Conservation (phyloP, 768 basidiomycete genomes). For the Suillus decipiens region DNA sequence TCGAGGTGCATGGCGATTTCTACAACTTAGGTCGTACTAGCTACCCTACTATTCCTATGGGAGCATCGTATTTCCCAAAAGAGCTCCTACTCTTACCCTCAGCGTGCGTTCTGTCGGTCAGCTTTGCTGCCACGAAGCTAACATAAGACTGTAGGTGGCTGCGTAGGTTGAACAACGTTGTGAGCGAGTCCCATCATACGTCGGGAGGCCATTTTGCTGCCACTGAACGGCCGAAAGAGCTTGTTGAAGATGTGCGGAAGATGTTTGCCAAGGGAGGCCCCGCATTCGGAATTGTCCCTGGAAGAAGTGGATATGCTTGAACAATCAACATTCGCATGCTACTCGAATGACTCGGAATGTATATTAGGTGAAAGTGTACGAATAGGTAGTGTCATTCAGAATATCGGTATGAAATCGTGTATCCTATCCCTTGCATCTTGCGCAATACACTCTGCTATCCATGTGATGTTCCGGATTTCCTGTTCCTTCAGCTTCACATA, state of each 20-base stretch:
- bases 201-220: slow-evolving; percentile 60
- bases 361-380: slow-evolving; percentile 4
- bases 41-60: slow-evolving; percentile 48
- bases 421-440: slow-evolving; percentile 96
- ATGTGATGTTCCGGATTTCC: slow-evolving; percentile 85
- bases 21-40: neutral
- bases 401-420: slow-evolving; percentile 92
- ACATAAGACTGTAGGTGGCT: slow-evolving; percentile 38
- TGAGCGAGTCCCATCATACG: slow-evolving; percentile 48
- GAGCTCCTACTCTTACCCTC: slow-evolving; percentile 63
- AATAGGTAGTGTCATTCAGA: slow-evolving; percentile 43
- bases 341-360: neutral
- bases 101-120: neutral
- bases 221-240: slow-evolving; percentile 45
- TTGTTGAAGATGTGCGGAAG: slow-evolving; percentile 50
- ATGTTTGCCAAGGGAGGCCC: slow-evolving; percentile 56
- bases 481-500: slow-evolving; percentile 93
- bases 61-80: slow-evolving; percentile 66
- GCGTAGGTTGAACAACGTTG: slow-evolving; percentile 34
- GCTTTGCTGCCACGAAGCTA: neutral
- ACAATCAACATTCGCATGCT: neutral
- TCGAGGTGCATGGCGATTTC: slow-evolving; percentile 6
- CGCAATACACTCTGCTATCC: slow-evolving; percentile 98
- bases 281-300: slow-evolving; percentile 48
- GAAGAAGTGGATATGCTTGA: slow-evolving; percentile 42